A percentile compares a stretch with the other conserved stretches of the same genome.
Conservation (phyloP, 139 green algal genomes). For the Haematococcus lacustris region DNA sequence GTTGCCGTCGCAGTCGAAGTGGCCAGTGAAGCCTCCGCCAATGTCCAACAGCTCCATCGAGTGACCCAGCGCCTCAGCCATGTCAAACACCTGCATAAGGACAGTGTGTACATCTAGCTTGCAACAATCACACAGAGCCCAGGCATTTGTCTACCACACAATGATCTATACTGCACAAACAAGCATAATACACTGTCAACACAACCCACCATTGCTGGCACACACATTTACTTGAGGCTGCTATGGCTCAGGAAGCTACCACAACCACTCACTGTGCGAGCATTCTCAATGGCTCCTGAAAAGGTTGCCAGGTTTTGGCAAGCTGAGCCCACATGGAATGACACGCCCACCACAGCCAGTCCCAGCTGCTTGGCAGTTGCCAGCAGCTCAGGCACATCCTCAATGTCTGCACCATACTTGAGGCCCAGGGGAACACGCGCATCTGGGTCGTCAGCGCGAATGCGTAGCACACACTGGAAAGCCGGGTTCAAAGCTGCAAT, state of each 20-base stretch:
- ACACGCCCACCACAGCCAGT: conserved; percentile 78
- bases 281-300: conserved; percentile 56
- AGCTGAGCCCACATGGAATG: conserved; percentile 93
- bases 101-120: too few relatives aligned
- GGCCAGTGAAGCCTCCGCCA: conserved; percentile 87
- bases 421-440: conserved; percentile 66
- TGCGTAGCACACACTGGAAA: conserved; percentile 76
- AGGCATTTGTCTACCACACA: too few relatives aligned
- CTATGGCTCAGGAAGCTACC: background rate
- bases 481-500: conserved; percentile 58
- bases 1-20: conserved; percentile 49
- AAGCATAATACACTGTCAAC: background rate
- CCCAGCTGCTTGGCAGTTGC: conserved; percentile 41
- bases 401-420: conserved; percentile 63
- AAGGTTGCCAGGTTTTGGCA: conserved; percentile 76
- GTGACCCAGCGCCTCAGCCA: conserved; percentile 63
- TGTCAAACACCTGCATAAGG: conserved; percentile 72
- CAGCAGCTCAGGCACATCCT: conserved; percentile 54
- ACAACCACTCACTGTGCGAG: conserved; percentile 18
- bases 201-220: background rate
- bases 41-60: conserved; percentile 91
- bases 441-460: conserved; percentile 75
- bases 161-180: too few relatives aligned
- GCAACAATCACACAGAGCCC: background rate
- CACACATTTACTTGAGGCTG: too few relatives aligned